Evolutionary conservation across 139 green algal genomes (phyloP).

Genomic region (Astrephomene gubernaculifera): DNA sequence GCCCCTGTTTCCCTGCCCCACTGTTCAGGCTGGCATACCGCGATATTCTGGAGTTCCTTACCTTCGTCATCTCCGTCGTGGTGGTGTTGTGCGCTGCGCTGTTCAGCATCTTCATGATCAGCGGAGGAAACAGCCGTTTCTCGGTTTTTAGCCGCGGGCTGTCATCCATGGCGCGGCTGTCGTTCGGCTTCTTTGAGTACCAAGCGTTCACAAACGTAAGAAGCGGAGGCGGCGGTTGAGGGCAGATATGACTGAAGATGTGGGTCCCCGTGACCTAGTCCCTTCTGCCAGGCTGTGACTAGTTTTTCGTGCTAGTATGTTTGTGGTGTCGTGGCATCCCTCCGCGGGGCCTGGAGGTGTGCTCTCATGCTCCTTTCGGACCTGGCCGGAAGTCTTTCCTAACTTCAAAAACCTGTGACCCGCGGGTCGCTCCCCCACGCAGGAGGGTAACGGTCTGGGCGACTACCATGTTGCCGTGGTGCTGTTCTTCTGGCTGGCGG

Average conservation of each 20-base stretch:
- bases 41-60: background rate
- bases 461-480: background rate
- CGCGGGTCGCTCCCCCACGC: no score
- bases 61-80: background rate
- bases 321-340: background rate
- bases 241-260: background rate
- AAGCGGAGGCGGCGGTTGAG: background rate
- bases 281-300: no score
- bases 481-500: slow-evolving; percentile 6
- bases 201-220: background rate
- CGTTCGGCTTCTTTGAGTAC: slow-evolving; percentile 15
- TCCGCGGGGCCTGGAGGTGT: background rate
- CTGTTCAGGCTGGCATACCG: background rate
- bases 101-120: slow-evolving; percentile 20
- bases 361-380: no score
- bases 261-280: background rate
- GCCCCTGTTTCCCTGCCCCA: no score
- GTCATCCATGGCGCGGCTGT: background rate
- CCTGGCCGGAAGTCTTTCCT: no score
- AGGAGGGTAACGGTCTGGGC: no score
- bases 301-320: background rate
- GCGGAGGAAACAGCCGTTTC: background rate
- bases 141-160: background rate
- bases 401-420: no score
- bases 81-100: background rate